A percentile compares a stretch with the other conserved stretches of the same genome.
These are phyloP conservation scores for Brassica juncea DNA, from an alignment of 345 rosid genomes.

Conservation along the genomic window DNA sequence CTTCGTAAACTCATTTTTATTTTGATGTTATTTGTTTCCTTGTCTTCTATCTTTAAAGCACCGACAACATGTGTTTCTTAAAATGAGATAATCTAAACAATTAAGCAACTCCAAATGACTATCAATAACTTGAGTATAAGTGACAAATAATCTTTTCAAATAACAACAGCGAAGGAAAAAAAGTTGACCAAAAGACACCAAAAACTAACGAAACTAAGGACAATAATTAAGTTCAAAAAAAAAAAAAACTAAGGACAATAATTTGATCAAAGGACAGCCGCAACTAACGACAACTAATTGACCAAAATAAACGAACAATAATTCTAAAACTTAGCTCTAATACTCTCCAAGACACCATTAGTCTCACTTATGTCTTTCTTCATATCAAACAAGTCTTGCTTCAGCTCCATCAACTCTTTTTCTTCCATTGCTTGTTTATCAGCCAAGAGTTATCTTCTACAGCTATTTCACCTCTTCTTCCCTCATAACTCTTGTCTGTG, in stretches of 20 bases:
- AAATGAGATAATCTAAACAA: neutral
- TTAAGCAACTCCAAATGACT: neutral
- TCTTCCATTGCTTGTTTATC: conserved; percentile 57
- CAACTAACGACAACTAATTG: no score
- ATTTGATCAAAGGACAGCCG: no score
- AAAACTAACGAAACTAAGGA: no score
- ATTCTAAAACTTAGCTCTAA: neutral
- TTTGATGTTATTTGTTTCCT: neutral
- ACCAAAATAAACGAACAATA: neutral
- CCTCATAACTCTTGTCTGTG: conserved; percentile 31
- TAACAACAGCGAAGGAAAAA: no score
- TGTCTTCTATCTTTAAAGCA: neutral
- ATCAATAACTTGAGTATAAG: neutral
- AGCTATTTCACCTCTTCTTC: conserved; percentile 48
- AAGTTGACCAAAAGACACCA: no score
- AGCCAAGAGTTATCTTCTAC: conserved; percentile 35
- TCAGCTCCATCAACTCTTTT: neutral
- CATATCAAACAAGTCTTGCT: neutral
- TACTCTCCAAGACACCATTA: neutral
- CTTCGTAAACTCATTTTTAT: neutral
- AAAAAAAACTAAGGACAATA: no score
- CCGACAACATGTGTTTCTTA: neutral
- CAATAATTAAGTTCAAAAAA: no score
- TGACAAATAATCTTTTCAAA: neutral
- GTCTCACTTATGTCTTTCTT: neutral